A percentile compares a stretch with the other conserved stretches of the same genome.
Conservation (phyloP, 2,329 filamentous ascomycete genomes). For the Clarireedia monteithiana region DNA sequence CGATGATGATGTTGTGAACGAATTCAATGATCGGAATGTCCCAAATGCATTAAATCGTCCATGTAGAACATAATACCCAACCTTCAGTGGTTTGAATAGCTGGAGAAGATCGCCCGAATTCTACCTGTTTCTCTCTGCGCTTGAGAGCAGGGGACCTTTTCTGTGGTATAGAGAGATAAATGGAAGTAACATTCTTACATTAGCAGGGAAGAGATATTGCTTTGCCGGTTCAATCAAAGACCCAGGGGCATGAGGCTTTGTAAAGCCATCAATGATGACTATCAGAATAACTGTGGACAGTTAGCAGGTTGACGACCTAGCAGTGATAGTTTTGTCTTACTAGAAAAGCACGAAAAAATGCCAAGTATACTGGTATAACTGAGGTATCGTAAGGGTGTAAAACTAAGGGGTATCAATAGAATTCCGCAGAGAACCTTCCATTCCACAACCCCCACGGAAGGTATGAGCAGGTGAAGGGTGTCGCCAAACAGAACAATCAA, state of each 20-base stretch:
- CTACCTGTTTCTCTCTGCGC: no score
- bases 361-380: constrained; percentile 89
- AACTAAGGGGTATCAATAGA: constrained; percentile 73
- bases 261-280: constrained; percentile 75
- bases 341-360: constrained; percentile 83
- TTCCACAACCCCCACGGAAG: constrained; percentile 55
- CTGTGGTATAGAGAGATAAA: neutral
- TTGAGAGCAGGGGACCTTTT: neutral
- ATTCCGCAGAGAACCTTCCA: constrained; percentile 85
- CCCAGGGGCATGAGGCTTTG: constrained; percentile 71
- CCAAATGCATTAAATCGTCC: no score
- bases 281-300: constrained; percentile 63
- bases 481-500: constrained; percentile 90
- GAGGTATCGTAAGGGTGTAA: constrained; percentile 72
- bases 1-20: no score
- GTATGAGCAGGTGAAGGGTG: constrained; percentile 72
- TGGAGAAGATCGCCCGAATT: no score
- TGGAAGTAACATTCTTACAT: constrained; percentile 30
- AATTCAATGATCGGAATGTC: no score
- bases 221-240: constrained; percentile 73
- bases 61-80: no score
- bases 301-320: neutral
- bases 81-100: no score
- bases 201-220: constrained; percentile 75
- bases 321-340: constrained; percentile 44